Evolutionary conservation across 306 rosid species (phyloP).

Genomic region (Pueraria montana): DNA sequence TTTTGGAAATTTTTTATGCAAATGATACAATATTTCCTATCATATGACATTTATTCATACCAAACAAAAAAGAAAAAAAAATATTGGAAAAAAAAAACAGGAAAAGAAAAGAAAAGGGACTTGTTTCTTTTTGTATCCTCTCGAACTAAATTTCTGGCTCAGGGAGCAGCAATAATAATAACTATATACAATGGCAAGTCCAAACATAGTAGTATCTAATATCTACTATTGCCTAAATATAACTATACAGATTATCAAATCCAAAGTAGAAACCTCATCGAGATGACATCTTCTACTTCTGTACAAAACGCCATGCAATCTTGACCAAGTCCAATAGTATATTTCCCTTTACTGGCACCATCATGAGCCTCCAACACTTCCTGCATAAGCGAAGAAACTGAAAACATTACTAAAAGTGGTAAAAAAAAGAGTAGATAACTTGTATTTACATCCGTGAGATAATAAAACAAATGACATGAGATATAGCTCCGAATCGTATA

Average conservation of each 20-base stretch:
- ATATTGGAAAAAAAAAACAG: background rate
- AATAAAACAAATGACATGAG: slow-evolving; percentile 22
- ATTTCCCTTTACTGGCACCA: slow-evolving; percentile 92
- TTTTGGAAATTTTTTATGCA: background rate
- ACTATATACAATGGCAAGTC: background rate
- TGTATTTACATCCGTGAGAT: background rate
- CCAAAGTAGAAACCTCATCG: slow-evolving; percentile 73
- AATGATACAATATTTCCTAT: background rate
- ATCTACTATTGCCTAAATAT: background rate
- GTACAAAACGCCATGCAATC: slow-evolving; percentile 93
- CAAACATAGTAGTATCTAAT: background rate
- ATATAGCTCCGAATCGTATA: background rate
- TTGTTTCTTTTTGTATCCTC: background rate
- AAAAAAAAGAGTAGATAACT: background rate
- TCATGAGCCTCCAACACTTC: slow-evolving; percentile 90
- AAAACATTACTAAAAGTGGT: slow-evolving; percentile 1
- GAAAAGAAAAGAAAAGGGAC: background rate
- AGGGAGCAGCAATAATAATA: background rate
- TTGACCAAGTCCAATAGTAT: slow-evolving; percentile 93
- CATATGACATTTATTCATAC: background rate
- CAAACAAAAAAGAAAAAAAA: background rate
- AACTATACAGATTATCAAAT: slow-evolving; percentile 21
- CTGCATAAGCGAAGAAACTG: slow-evolving; percentile 50
- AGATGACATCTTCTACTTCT: slow-evolving; percentile 92
- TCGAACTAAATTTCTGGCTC: background rate